A percentile compares a stretch with the other conserved stretches of the same genome.
Conservation (phyloP, 305 asterid genomes). For the Withania somnifera region DNA sequence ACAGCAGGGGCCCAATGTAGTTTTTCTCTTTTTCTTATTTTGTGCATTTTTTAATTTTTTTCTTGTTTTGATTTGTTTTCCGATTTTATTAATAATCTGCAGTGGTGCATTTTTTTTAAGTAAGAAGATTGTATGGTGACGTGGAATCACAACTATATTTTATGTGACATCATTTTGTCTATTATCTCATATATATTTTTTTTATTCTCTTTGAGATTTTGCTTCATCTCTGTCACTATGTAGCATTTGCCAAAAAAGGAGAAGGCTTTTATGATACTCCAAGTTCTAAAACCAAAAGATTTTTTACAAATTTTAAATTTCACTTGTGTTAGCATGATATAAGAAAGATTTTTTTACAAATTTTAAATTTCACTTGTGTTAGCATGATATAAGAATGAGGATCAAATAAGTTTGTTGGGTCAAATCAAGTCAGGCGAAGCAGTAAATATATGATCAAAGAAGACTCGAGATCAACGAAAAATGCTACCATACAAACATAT, state of each 20-base stretch:
- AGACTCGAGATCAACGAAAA: background rate
- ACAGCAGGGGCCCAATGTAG: background rate
- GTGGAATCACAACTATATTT: background rate
- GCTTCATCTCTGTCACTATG: background rate
- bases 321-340: background rate
- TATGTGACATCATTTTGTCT: background rate
- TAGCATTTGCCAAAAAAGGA: background rate
- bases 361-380: background rate
- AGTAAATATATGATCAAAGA: background rate
- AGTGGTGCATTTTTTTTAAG: background rate
- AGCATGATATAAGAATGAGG: background rate
- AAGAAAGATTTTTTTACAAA: background rate
- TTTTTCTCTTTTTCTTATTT: too few species aligned
- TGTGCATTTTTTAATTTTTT: too few species aligned
- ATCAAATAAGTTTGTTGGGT: background rate
- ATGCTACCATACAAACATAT: background rate
- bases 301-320: background rate
- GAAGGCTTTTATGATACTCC: background rate
- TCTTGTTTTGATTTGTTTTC: background rate
- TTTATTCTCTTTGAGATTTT: background rate
- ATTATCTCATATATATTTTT: background rate
- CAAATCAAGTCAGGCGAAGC: background rate
- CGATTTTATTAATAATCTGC: too few species aligned
- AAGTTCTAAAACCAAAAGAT: background rate
- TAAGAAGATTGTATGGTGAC: background rate